Evolutionary conservation across 2,329 filamentous ascomycete species (phyloP), one percentile per base, ranked within the genome.

Genomic region (Aurifilum marmelostoma): DNA sequence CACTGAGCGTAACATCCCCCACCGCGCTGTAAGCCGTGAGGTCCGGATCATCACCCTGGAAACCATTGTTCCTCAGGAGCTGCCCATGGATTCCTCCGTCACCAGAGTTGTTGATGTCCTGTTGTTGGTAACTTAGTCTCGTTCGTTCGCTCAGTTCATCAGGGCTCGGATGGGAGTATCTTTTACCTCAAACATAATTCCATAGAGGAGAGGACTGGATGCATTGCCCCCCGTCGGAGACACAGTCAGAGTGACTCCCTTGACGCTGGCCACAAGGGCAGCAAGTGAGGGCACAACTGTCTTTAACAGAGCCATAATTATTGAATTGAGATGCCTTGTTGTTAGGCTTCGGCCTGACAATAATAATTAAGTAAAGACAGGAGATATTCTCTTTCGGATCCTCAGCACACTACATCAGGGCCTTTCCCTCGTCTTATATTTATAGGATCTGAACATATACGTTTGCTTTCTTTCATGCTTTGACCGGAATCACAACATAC

Each of bases 41-140:
- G 70, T 77, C 83, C n/a, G 75, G 73, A 24, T 79, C 77, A 70
- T 79, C 83, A 65, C 80, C 80, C 77, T 93, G 91, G 74, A 93
- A 92, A 11, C 89, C 91, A 63, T 89, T 85, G 77, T 93, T 93
- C 65, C 84, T 85, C 68, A 93, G 85, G 67, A 92, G 78, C 75
- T 93, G 89, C 62, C 88, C 90, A 75, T 93, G 92, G 71, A 65
- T 69, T 12, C 34, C 29, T 27, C 60, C 41, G 37, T 69, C 52
- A 2, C 90, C 90, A 1, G 87, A 90, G 76, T 91, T 87, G 77
- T 88, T 88, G 76, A 89, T 89, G 66, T 88, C 87, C 74, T 63
- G 41, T 16, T 18, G 18, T n/a, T 43, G 1, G 7, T 1, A 5
- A 6, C 18, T 62, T 27, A 47, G 39, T 39, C 12, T 62, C n/a